These are phyloP conservation scores for Suhomyces wounanorum DNA, from an alignment of 1,139 yeast genomes.

Conservation along the genomic window DNA sequence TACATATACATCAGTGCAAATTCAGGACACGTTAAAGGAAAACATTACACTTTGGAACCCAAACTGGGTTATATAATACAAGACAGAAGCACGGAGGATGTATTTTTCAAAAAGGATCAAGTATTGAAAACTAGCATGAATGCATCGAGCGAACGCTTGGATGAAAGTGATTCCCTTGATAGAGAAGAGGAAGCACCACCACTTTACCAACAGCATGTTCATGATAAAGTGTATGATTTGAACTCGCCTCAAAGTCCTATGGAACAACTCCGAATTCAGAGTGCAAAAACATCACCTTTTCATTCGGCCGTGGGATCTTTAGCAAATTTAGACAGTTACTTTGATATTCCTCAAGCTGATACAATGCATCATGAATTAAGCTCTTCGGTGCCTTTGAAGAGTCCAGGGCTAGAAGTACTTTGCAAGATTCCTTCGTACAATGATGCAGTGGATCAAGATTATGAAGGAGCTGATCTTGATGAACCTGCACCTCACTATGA, in stretches of 20 bases:
- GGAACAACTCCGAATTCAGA: slow-evolving; percentile 38
- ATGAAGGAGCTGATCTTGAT: slow-evolving; percentile 21
- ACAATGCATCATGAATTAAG: background rate
- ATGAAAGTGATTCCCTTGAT: slow-evolving; percentile 29
- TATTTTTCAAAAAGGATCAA: slow-evolving; percentile 35
- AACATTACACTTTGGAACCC: slow-evolving; percentile 53
- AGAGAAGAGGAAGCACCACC: slow-evolving; percentile 44
- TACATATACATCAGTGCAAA: slow-evolving; percentile 58
- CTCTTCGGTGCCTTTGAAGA: slow-evolving; percentile 1
- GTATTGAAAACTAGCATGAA: slow-evolving; percentile 2
- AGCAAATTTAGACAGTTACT: slow-evolving; percentile 27
- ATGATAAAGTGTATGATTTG: slow-evolving; percentile 41
- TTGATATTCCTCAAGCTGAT: slow-evolving; percentile 25
- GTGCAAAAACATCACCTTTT: slow-evolving; percentile 18
- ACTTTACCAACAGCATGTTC: slow-evolving; percentile 39
- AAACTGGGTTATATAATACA: slow-evolving; percentile 50
- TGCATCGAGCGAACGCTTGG: slow-evolving; percentile 14
- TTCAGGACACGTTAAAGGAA: slow-evolving; percentile 51
- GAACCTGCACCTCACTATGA: slow-evolving; percentile 39
- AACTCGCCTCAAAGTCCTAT: slow-evolving; percentile 40
- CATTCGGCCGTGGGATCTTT: slow-evolving; percentile 23
- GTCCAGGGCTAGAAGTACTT: slow-evolving; percentile 26
- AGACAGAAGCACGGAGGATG: slow-evolving; percentile 34
- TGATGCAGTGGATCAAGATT: slow-evolving; percentile 37
- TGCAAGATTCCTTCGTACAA: slow-evolving; percentile 40